These are phyloP conservation scores for Letharia columbiana DNA, from an alignment of 495 filamentous ascomycete genomes.

Conservation along the genomic window DNA sequence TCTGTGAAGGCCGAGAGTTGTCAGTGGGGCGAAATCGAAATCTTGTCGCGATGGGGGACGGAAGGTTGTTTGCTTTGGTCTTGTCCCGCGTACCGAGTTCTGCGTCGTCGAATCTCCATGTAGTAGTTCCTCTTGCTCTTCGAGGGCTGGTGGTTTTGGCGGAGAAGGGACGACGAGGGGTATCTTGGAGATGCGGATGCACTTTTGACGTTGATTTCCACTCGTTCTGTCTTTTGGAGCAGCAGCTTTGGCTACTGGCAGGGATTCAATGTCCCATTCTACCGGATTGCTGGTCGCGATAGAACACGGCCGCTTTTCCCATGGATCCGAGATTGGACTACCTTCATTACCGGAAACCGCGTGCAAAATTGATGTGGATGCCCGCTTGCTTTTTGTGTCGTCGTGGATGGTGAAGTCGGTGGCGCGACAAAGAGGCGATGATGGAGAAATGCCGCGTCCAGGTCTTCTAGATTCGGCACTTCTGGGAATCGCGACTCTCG, in stretches of 20 bases:
- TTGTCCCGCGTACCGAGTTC: not conserved
- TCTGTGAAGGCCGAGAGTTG: not conserved
- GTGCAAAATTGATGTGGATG: conserved; percentile 17
- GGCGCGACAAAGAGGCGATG: conserved; percentile 6
- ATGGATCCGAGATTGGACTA: not conserved
- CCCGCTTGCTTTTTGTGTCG: conserved; percentile 14
- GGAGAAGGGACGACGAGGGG: conserved; percentile 36
- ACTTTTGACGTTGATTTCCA: conserved; percentile 41
- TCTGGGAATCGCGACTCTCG: not conserved
- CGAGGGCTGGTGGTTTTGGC: conserved; percentile 30
- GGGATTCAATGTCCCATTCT: conserved; percentile 13
- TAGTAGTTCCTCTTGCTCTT: conserved; percentile 31
- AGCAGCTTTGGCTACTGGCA: conserved; percentile 1
- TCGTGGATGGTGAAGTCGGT: conserved; percentile 16
- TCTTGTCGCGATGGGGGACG: conserved; percentile 16
- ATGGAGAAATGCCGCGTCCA: conserved; percentile 8
- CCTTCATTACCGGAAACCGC: conserved; percentile 21
- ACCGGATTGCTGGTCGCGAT: conserved; percentile 15
- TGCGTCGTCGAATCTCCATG: not conserved
- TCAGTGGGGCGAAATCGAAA: conserved; percentile 24
- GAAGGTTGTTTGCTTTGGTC: not conserved
- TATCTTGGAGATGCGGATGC: conserved; percentile 43
- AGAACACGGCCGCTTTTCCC: conserved; percentile 8
- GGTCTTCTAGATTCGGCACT: not conserved
- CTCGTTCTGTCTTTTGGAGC: conserved; percentile 26